Evolutionary conservation across 192 early-diverging fungal genomes (phyloP), one percentile per base, ranked within the genome.

Genomic region (Coemansia sp.): DNA sequence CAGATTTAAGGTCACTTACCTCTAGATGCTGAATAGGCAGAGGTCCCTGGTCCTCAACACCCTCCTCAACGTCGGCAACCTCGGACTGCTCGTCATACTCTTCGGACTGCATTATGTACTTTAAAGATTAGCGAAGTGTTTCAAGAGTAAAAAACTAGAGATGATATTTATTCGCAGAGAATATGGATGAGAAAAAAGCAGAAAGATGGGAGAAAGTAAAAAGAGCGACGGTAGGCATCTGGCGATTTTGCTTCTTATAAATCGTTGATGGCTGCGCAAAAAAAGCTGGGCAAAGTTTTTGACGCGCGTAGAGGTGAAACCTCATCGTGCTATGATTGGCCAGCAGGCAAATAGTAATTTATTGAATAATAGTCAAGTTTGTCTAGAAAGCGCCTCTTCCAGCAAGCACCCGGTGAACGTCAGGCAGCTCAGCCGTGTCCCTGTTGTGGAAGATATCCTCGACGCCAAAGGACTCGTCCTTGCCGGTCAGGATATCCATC

Each of bases 381-480:
- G 13, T 21, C 34, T 64, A 75, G 33, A 63, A 42, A 24, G 61
- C 55, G 42, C 61, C 38, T 34, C 57, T 55, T 11, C 60, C 34
- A 15, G 61, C 66, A n/a, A 72, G 65, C 62, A 65, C 65, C 13
- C 38, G 45, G 41, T 78, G 69, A 9, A 61, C 45, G 51, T 70
- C 57, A 0, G 37, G 42, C 24, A 45, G 48, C 43, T 69, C 63
- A 0, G 41, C 42, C 33, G 47, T 65, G 13, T 41, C 47, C 17
- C 40, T 52, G 73, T 73, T 78, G 89, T 88, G 84, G 41, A 95
- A 83, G 62, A 96, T 84, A 61, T 98, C 96, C 64, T 91, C 89
- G 58, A 93, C 88, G 38, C 92, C 96, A 57, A 97, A 87, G 8
- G 87, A 86, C 52, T 87, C 83, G 77, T 98, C 96, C 61, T 83